Percentiles rank a stretch among this genome's conserved stretches.
Conservation (phyloP, 116 monocot species). For the Posidonia oceanica region DNA sequence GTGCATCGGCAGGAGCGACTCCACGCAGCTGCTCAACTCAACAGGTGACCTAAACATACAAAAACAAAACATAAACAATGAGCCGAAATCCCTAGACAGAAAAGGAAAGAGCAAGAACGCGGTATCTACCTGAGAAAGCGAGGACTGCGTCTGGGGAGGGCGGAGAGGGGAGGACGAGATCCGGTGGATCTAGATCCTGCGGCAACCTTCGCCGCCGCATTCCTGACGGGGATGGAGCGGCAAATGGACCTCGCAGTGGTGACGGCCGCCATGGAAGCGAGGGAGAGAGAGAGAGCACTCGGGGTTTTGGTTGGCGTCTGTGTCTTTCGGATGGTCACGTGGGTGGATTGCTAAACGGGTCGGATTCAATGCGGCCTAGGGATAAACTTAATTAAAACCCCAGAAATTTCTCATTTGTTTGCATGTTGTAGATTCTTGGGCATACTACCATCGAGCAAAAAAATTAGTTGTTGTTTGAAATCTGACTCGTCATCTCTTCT, state of each 20-base stretch:
- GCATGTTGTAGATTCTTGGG: too few species aligned
- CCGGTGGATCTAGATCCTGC: slow-evolving; percentile 4
- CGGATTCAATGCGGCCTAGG: too few species aligned
- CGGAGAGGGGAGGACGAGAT: slow-evolving; percentile 11
- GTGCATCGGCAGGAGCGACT: slow-evolving; percentile 52
- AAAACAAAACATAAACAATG: neutral
- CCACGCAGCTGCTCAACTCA: slow-evolving; percentile 37
- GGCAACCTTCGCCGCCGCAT: slow-evolving; percentile 14
- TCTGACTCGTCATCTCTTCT: too few species aligned
- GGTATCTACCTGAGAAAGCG: slow-evolving; percentile 19
- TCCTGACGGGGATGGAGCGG: slow-evolving; percentile 17
- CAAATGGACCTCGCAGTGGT: slow-evolving; percentile 17
- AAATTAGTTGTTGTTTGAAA: too few species aligned
- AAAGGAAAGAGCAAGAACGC: neutral
- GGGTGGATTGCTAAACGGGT: too few species aligned
- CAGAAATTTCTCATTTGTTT: too few species aligned
- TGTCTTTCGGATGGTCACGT: too few species aligned
- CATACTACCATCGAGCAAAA: too few species aligned
- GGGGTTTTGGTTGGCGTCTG: too few species aligned
- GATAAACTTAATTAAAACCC: too few species aligned
- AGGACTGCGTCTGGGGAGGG: neutral
- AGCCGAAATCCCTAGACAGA: neutral
- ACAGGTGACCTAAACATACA: slow-evolving; percentile 34
- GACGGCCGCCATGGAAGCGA: slow-evolving; percentile 6
- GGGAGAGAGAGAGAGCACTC: neutral